phyloP scores from a whole-genome alignment of 805 yeast genomes.

The Yamadazyma tumulicola region DNA sequence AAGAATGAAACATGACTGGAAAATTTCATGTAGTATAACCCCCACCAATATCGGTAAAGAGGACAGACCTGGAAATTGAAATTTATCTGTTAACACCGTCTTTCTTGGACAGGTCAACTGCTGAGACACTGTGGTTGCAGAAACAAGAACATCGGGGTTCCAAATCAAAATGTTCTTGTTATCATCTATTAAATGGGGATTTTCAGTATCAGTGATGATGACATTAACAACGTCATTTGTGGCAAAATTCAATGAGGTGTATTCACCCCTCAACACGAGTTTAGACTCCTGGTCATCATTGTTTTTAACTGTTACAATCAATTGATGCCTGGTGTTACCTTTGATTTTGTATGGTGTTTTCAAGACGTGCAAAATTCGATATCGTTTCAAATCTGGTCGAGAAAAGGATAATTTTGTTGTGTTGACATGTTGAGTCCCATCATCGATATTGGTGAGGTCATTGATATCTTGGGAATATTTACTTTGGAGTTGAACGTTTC shows the following conservation, averaged over 20 bases:
- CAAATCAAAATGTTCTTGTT: constrained; percentile 64
- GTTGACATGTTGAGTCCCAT: neutral
- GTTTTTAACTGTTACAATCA: constrained; percentile 51
- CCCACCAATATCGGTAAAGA: constrained; percentile 75
- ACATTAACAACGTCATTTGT: constrained; percentile 60
- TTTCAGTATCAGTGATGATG: constrained; percentile 41
- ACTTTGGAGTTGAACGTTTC: neutral
- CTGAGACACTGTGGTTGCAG: constrained; percentile 80
- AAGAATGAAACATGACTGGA: constrained; percentile 53
- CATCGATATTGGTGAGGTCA: neutral
- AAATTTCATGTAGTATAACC: constrained; percentile 70
- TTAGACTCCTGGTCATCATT: constrained; percentile 27
- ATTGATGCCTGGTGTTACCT: constrained; percentile 39
- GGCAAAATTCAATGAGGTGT: constrained; percentile 48
- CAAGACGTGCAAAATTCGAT: constrained; percentile 37
- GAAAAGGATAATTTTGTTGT: constrained; percentile 30
- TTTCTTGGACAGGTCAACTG: constrained; percentile 71
- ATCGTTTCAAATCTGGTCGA: constrained; percentile 47
- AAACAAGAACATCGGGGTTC: constrained; percentile 77
- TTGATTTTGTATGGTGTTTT: constrained; percentile 27
- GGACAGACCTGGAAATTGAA: constrained; percentile 61
- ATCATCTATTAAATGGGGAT: constrained; percentile 49
- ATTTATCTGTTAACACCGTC: constrained; percentile 55
- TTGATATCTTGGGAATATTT: constrained; percentile 2
- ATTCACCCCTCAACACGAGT: constrained; percentile 59